Conservation (phyloP, 106 monocot genomes). For the Alisma plantagoaquatica region DNA sequence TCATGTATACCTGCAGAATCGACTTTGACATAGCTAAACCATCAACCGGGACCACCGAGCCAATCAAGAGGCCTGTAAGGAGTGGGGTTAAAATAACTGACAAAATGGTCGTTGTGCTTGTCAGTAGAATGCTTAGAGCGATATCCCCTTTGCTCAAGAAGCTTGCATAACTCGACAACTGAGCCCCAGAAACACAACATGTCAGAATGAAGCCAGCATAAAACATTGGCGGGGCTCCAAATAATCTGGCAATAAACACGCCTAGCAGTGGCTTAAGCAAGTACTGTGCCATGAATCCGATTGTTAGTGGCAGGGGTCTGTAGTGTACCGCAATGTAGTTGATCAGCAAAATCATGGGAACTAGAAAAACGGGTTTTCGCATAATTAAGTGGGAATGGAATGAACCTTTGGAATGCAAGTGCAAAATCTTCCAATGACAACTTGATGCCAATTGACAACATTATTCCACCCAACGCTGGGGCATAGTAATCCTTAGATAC, state of each 20-base stretch:
- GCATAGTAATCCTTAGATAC: conserved; percentile 96
- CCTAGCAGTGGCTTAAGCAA: conserved; percentile 82
- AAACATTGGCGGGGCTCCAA: conserved; percentile 66
- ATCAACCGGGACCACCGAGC: conserved; percentile 95
- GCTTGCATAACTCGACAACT: conserved; percentile 96
- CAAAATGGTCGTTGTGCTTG: conserved; percentile 87
- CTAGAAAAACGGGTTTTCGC: neutral
- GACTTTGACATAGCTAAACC: conserved; percentile 97
- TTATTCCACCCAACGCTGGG: conserved; percentile 96
- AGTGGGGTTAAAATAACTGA: conserved; percentile 86
- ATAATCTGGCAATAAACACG: conserved; percentile 62
- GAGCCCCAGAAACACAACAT: conserved; percentile 91
- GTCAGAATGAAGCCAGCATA: conserved; percentile 96
- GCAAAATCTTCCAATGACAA: conserved; percentile 91
- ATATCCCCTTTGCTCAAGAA: conserved; percentile 97
- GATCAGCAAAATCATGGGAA: neutral
- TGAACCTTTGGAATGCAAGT: conserved; percentile 76
- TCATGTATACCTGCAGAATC: conserved; percentile 70
- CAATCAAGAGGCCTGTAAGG: conserved; percentile 82
- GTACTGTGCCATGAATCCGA: conserved; percentile 91
- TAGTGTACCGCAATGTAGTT: no score
- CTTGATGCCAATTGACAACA: conserved; percentile 94
- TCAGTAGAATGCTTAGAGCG: conserved; percentile 86
- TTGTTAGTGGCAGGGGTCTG: conserved; percentile 79
- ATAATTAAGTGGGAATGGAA: conserved; percentile 4